Base-by-base conservation (phyloP, 441 rosid genomes). In the Lepidium campestre region DNA sequence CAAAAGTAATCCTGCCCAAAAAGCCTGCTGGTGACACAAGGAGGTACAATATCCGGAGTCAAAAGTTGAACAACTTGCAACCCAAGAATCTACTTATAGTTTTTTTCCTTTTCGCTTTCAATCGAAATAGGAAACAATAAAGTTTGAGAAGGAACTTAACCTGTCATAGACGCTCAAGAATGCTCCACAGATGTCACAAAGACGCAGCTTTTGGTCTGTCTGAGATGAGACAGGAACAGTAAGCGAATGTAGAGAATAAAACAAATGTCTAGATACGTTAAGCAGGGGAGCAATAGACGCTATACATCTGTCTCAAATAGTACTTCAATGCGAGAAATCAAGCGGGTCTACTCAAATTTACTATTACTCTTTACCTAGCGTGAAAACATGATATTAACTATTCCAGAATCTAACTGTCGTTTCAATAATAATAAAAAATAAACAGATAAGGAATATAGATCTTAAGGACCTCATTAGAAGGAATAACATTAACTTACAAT, bases 131-230 rank as follows among this genome's bases (percentile, higher is more conserved):
- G 55, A 73, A 62, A 54, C 14, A 32, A 52, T 57, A 60, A 66
- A 20, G 10, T 49, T 49, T n/a, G 58, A 78, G 50, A 48, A 75
- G 39, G 67, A 74, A 58, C 36, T 61, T 67, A 80, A 91, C 98
- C 90, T 91, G 82, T 89, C 98, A 80, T 91, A 91, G 48, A 91
- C 96, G 62, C 98, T 91, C 81, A 91, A 82, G 77, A 91, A 91
- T 49, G 98, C 98, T 80, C 98, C 98, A 78, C 96, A 91, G 48
- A 91, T 91, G 82, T 91, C 98, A 75, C 98, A 91, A 72, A 91
- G 90, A 15, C 98, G 94, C 72, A 91, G 80, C 93, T 89, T 91
- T 81, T 91, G 98, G 79, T 91, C 98, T 45, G 96, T 91, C 98
- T 91, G 98, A 42, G 68, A 75, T 9, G 52, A 57, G 13, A 48